phyloP scores from a whole-genome alignment of 2,329 filamentous ascomycete species.

The Fusarium hostae region DNA sequence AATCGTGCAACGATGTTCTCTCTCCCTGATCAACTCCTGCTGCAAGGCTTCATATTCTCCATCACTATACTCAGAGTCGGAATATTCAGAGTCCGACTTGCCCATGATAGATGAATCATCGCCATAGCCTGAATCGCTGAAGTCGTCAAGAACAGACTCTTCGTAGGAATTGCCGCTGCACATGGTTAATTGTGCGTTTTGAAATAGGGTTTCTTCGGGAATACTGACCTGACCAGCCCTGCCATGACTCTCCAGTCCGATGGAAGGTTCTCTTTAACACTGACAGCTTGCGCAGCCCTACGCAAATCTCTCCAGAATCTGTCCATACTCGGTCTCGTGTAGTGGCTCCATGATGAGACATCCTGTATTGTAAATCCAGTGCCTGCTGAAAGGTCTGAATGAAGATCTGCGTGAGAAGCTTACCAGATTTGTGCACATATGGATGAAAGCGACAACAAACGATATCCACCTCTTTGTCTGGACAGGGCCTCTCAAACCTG shows the following conservation, averaged over 20 bases:
- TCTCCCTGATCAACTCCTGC: neutral
- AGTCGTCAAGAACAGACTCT: neutral
- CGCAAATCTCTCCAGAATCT: neutral
- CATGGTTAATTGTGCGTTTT: too few relatives aligned
- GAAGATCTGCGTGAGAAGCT: accelerated
- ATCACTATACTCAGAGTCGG: neutral
- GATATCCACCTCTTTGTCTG: neutral
- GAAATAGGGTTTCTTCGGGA: too few relatives aligned
- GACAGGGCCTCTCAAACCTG: neutral
- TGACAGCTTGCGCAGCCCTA: neutral
- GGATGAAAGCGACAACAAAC: neutral
- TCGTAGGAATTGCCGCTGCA: neutral
- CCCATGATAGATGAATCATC: neutral
- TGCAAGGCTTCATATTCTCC: neutral
- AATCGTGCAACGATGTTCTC: neutral
- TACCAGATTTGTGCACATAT: neutral
- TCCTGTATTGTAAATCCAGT: neutral
- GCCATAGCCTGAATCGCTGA: neutral
- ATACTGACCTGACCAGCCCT: neutral
- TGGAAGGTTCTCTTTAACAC: neutral
- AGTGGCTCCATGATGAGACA: neutral
- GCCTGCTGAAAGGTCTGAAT: accelerated
- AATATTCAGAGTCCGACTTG: neutral
- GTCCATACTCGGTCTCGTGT: neutral
- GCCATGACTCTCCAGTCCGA: neutral